Base-by-base conservation (phyloP, 352 stramenopile species). In the Phytopythium boreale region DNA sequence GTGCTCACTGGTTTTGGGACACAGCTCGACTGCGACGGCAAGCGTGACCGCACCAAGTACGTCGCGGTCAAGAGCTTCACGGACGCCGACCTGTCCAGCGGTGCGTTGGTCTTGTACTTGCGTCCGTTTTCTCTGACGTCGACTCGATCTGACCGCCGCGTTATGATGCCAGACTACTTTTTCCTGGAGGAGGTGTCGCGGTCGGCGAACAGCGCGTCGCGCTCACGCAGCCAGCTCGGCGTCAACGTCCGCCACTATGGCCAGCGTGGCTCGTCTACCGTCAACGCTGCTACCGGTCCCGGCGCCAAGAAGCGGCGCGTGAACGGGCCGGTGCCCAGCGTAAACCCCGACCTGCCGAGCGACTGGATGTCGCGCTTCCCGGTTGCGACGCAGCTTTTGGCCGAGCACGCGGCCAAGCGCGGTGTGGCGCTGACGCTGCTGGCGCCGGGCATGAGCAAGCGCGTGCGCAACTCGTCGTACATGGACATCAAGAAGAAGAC, bases 1-100 rank as follows among this genome's bases (percentile, higher is more conserved):
- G 1, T 64, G 27, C 41, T 37, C n/a, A 56, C 49, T 9, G 14
- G 1, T 7, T 6, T 20, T 67, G 37, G 15, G 26, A 36, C 26
- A 53, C 56, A 95, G 87, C 89, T 84, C 58, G 71, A 80, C 22
- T 95, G 87, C 71, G 78, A 90, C 58, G 87, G 87, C 51, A 93
- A 93, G 68, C 82, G 87, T 31, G 84, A 95, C 50, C 87, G 84
- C 29, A 93, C 87, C 61, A 92, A 95, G 74, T 95, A 72, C 62
- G 79, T 95, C 39, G 53, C 61, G 29, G 56, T 88, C 26, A 89
- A 93, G 62, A 64, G 81, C 36, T 95, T 95, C 60, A 84, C 76
- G 1, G 83, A 95, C 53, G 77, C 83, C 34, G 79, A 93, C 65
- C 75, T 95, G 10, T 86, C 87, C 20, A 95, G 85, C 47, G 87